Evolutionary conservation across 345 rosid genomes (phyloP), one percentile per base, ranked within the genome.

Genomic region (Streptanthus diversifolius): DNA sequence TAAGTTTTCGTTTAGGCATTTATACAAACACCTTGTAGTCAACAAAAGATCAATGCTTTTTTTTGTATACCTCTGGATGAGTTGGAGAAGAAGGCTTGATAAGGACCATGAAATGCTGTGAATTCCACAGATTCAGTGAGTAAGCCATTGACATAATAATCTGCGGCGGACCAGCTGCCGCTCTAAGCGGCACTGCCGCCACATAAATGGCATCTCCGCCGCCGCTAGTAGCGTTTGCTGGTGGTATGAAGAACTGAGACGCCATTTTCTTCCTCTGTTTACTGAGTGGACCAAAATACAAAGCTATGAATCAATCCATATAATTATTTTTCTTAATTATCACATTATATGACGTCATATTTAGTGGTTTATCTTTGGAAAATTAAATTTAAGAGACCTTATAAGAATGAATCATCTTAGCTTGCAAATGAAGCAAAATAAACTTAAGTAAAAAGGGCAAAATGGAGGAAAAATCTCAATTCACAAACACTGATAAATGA

Each of bases 31-130:
- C 3, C 22, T 71, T 35, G 10, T 48, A 57, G 55, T 56, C 65
- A 56, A 17, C 36, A 22, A 66, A 56, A 22, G 8, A 19, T 1
- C 1, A 29, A n/a, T 53, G 33, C 11, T 48, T 48, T 48, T 18
- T 4, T 5, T 40, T 39, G 5, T 1, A 12, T 35, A 3, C 80
- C 80, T 77, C 76, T 63, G 3, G 29, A 77, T 0, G 33, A 39
- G 8, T 21, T 19, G 55, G 55, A 29, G 67, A 64, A 71, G 63
- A 71, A 18, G 80, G 80, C 35, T 64, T 77, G 77, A 86, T 72
- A 70, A 88, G 54, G 54, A 90, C 91, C 84, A 88, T 65, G 83
- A 82, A 85, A 57, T 90, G 93, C 54, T 86, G 87, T 6, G 40
- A 22, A 18, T 84, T 81, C 83, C 78, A 39, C 4, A 86, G 52